Evolutionary conservation across 2,329 filamentous ascomycete genomes (phyloP), one percentile per base, ranked within the genome.

Genomic region (Akanthomyces dipterigenus): DNA sequence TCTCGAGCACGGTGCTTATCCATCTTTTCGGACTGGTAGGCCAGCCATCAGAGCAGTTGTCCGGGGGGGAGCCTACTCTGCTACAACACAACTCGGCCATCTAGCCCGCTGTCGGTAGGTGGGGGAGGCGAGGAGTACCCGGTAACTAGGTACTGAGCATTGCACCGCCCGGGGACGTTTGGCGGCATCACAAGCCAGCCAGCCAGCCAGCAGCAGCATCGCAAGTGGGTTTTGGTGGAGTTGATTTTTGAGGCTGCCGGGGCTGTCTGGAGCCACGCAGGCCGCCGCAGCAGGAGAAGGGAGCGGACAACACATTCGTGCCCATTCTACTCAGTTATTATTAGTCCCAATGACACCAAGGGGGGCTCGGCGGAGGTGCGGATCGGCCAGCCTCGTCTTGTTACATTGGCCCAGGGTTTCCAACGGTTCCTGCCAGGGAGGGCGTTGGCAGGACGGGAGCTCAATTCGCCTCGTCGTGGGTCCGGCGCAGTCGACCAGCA

Each of bases 351-450:
- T 46, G 55, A 48, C 40, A 31, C 42, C 40, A 48, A 58, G 36
- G 36, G 36, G 36, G 22, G 45, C 16, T 16, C 14, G 36, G 16
- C 26, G 24, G 11, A 51, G 22, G 26, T 51, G 48, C 56, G 56
- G 56, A 59, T 59, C 56, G 48, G 56, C 46, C 38, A 59, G 56
- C 56, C 56, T 59, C 48, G 56, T 59, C 56, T 59, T 36, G 56
- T 59, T 51, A 59, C 56, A 59, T 59, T 59, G 55, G n/a, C n/a
- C 38, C 18, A 55, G 22, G 22, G 24, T 31, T 59, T 43, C n/a
- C 16, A 58, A 46, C 20, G 31, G 45, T 49, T 24, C 46, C 55
- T 26, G 28, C 34, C 4, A 42, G 28, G 31, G 31, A 34, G 31
- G n/a, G 3, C 11, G 31, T 34, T 34, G 31, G 24, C 34, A n/a